Base-by-base conservation (phyloP, 148 eudicot genomes). In the Linanthus parryae region DNA sequence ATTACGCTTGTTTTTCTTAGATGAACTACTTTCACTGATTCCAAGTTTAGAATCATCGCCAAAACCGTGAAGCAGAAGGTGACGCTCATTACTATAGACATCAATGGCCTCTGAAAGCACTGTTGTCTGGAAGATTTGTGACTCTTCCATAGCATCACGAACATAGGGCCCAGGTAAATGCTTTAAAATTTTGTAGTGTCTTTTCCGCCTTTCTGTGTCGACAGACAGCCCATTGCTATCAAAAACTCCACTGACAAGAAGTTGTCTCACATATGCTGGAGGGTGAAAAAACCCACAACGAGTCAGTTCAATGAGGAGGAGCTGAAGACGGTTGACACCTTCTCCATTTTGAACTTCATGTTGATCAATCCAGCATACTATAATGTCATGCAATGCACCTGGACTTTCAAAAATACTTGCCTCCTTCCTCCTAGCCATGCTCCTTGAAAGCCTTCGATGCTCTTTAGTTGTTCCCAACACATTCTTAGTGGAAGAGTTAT, bases 281-380 rank as follows among this genome's bases (percentile, higher is more conserved):
- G 96, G 99, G 44, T 78, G 80, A 61, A 94, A 94, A 27, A 88
- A 77, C 25, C 91, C 91, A 44, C 74, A 69, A 23, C 82, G 72
- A 14, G 68, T 76, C 51, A 94, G 77, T 63, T 88, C 99, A 48
- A 69, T 66, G 21, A 88, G 69, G 12, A 94, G 82, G 40, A 88
- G 62, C 40, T 88, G 88, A 47, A 88, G 72, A 39, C 88, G 88
- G 68, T 73, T 82, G 44, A 75, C 75, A 54, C 91, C 91, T 62
- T 88, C 91, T 44, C 84, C 71, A 44, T 67, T 80, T 23, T 76
- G 85, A 28, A 72, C 72, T 57, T 88, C 85, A 65, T 94, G 96
- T 52, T 84, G 99, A 74, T 94, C 99, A 39, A 94, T 58, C 96
- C 96, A 94, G 66, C 99, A 88, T 20, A 85, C 84, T 35, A 88